Conservation (phyloP, 2,329 filamentous ascomycete genomes). For the Cyanodermella asteris region DNA sequence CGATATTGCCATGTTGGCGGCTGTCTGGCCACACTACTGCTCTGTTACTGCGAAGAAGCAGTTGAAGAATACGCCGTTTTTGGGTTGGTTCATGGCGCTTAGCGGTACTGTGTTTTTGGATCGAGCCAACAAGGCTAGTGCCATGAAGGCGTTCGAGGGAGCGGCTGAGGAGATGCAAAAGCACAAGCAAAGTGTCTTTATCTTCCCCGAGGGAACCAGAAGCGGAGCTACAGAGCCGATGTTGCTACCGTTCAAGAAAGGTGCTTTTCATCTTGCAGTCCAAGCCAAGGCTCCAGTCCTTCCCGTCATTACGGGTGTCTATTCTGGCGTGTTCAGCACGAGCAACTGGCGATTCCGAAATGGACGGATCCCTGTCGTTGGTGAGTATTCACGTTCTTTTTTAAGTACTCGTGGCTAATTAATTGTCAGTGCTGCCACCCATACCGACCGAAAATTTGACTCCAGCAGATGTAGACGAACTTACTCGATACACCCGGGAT, state of each 20-base stretch:
- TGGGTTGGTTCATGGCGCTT: slow-evolving; percentile 86
- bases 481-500: slow-evolving; percentile 46
- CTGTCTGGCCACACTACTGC: slow-evolving; percentile 77
- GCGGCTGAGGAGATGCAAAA: slow-evolving; percentile 60
- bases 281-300: slow-evolving; percentile 87
- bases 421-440: slow-evolving; percentile 61
- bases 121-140: slow-evolving; percentile 61
- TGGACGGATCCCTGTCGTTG: slow-evolving; percentile 53
- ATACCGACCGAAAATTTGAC: slow-evolving; percentile 56
- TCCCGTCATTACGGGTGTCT: slow-evolving; percentile 62
- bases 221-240: slow-evolving; percentile 66
- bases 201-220: slow-evolving; percentile 60
- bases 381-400: slow-evolving; percentile 21
- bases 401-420: slow-evolving; percentile 3
- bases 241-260: slow-evolving; percentile 94
- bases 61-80: slow-evolving; percentile 55
- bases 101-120: slow-evolving; percentile 91
- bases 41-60: slow-evolving; percentile 82
- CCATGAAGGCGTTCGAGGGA: slow-evolving; percentile 63
- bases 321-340: slow-evolving; percentile 48
- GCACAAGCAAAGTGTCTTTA: slow-evolving; percentile 38
- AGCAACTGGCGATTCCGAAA: slow-evolving; percentile 42
- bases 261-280: slow-evolving; percentile 86
- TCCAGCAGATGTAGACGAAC: slow-evolving; percentile 52
- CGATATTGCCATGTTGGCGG: slow-evolving; percentile 76